Evolutionary conservation across 345 rosid species (phyloP), one percentile per base, ranked within the genome.

Genomic region (Populus ilicifolia): DNA sequence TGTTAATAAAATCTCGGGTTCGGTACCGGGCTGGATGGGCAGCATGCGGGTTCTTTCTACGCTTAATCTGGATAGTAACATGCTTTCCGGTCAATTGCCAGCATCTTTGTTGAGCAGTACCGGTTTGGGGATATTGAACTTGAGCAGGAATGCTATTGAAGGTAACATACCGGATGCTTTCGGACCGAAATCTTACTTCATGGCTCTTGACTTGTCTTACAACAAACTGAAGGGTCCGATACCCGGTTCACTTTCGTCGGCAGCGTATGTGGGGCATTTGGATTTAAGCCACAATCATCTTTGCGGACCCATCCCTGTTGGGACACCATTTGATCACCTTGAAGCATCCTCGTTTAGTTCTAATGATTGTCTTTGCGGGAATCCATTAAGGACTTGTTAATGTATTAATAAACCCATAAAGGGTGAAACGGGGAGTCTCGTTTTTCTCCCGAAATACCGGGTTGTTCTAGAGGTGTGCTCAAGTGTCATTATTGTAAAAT

Each of bases 211-310:
- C 83, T 75, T 95, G 77, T 95, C 99, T 1, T 73, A 83, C 76
- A 95, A 95, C 73, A 86, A 71, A 2, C 67, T 93, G 59, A 83
- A 87, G 80, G 99, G 99, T 21, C 82, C 88, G 64, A 82, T 95
- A 61, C 99, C 98, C 9, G 65, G 70, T 48, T 83, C 99, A 11
- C 70, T 95, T 27, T 81, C 91, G 8, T 86, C 92, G 69, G 86
- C 92, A 2, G 81, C 78, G 25, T 95, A 80, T 75, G 77, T 95
- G 62, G 98, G 99, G 2, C 98, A 93, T 77, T 64, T 93, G 69
- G 99, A 95, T 83, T 75, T 95, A 72, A 95, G 99, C 83, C 88
- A 93, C 67, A 95, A 95, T 85, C 93, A 80, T 87, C 90, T 95
- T 8, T 95, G 99, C 75, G 99, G 98, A 62, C 64, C 89, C 14